phyloP scores from a whole-genome alignment of 768 basidiomycete genomes.

The Neoboletus subvelutipes region DNA sequence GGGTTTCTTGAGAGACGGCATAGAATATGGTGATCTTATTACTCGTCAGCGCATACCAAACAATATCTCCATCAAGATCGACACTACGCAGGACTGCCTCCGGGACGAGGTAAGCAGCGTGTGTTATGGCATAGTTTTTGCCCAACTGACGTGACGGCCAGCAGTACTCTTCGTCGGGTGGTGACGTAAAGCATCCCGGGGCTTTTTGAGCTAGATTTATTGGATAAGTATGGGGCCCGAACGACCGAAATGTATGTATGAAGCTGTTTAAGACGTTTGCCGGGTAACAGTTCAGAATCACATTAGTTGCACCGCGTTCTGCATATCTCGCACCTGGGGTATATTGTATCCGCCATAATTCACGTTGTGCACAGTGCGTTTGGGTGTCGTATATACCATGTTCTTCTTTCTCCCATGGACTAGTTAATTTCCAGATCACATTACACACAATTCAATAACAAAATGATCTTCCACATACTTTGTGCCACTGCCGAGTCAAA shows the following conservation, averaged over 20 bases:
- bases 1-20: not conserved
- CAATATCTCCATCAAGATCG: slow-evolving; percentile 59
- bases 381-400: not conserved
- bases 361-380: too few species aligned
- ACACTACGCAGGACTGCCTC: slow-evolving; percentile 54
- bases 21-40: not conserved
- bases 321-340: not conserved
- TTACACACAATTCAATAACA: too few species aligned
- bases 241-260: not conserved
- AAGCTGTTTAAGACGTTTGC: too few species aligned
- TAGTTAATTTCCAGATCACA: too few species aligned
- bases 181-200: slow-evolving; percentile 5
- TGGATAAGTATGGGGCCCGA: not conserved
- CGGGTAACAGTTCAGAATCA: too few species aligned
- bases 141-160: not conserved
- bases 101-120: slow-evolving; percentile 36
- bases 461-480: too few species aligned
- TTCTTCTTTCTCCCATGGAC: too few species aligned
- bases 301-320: too few species aligned
- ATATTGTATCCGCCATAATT: not conserved
- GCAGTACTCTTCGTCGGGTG: not conserved
- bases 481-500: too few species aligned
- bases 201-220: not conserved
- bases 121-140: not conserved
- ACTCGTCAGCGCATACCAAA: slow-evolving; percentile 29